Evolutionary conservation across 352 stramenopile genomes (phyloP), one percentile per base, ranked within the genome.

Genomic region (Globisporangium nunn): DNA sequence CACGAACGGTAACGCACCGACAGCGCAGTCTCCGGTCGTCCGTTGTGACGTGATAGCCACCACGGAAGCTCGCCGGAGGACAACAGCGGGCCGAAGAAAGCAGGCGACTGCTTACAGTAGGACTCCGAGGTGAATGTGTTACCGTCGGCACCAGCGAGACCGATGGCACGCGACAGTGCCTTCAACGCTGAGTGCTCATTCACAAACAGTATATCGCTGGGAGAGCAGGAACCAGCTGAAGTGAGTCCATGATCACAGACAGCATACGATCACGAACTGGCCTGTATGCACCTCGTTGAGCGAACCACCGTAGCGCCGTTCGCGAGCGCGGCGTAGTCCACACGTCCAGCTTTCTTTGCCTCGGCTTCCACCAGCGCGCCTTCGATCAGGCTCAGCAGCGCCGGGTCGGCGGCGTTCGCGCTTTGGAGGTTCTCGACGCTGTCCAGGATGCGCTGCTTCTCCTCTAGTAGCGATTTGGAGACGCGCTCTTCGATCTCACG

Each of bases 1-100:
- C 28, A 15, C 28, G n/a, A 58, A 47, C 10, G 37, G 55, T 5
- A 12, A 57, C 73, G 50, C 66, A 92, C 84, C 61, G 84, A 90
- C 23, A 94, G 58, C 14, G 84, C 80, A 14, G 81, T 92, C 64
- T 94, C 84, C 50, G 84, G 81, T 18, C 74, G 69, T 23, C 69
- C 74, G 50, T 91, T 91, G 53, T 91, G 71, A 4, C 78, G 79
- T 11, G 79, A 91, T 10, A 91, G 67, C 81, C 81, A 91, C 78
- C 77, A 87, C 1, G 80, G 78, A 18, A 74, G 71, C 44, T 86
- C 74, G n/a, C 68, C 64, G 6, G 61, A 78, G 33, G 74, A 75
- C 31, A 86, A 45, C 3, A 83, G 48, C 5, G 65, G 53, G 7
- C 70, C 66, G 11, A 78, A 52, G n/a, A 76, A 62, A 41, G 68